These are phyloP conservation scores for Lignosus rhinocerotis DNA, from an alignment of 1,284 basidiomycete species.

Conservation along the genomic window DNA sequence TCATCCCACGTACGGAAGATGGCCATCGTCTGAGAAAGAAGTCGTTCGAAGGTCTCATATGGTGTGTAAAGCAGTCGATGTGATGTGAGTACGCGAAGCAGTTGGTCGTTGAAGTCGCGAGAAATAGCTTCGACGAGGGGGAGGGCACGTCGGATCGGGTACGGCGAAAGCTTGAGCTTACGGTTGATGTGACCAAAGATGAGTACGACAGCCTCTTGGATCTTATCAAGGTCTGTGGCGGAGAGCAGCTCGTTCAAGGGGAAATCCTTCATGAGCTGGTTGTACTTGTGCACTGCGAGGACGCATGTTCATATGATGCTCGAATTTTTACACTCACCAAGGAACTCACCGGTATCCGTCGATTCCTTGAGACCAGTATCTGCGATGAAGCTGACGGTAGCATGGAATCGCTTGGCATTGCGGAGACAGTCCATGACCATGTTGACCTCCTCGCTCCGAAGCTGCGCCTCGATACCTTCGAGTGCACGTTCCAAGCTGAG, in stretches of 20 bases:
- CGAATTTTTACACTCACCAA: not conserved
- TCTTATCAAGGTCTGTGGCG: constrained; percentile 94
- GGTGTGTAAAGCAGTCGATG: constrained; percentile 93
- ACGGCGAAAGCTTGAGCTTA: constrained; percentile 93
- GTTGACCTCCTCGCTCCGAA: constrained; percentile 89
- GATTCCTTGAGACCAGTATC: constrained; percentile 97
- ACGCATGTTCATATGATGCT: not conserved
- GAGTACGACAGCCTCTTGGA: constrained; percentile 83
- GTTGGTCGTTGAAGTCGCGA: constrained; percentile 93
- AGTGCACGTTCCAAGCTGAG: constrained; percentile 90
- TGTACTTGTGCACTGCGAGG: constrained; percentile 88
- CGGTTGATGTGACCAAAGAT: constrained; percentile 96
- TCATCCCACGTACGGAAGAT: constrained; percentile 98
- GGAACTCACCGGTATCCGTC: constrained; percentile 72
- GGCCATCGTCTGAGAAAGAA: constrained; percentile 73
- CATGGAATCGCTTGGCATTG: constrained; percentile 96
- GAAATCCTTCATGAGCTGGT: constrained; percentile 98
- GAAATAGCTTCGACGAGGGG: constrained; percentile 98
- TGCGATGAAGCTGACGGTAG: constrained; percentile 96
- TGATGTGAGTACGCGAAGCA: constrained; percentile 87
- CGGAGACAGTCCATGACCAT: constrained; percentile 95
- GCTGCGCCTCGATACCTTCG: constrained; percentile 90
- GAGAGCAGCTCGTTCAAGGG: constrained; percentile 95
- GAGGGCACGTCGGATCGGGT: constrained; percentile 93
- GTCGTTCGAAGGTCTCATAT: constrained; percentile 90